Conservation (phyloP, 352 stramenopile genomes). For the Phytophthora citricola region DNA sequence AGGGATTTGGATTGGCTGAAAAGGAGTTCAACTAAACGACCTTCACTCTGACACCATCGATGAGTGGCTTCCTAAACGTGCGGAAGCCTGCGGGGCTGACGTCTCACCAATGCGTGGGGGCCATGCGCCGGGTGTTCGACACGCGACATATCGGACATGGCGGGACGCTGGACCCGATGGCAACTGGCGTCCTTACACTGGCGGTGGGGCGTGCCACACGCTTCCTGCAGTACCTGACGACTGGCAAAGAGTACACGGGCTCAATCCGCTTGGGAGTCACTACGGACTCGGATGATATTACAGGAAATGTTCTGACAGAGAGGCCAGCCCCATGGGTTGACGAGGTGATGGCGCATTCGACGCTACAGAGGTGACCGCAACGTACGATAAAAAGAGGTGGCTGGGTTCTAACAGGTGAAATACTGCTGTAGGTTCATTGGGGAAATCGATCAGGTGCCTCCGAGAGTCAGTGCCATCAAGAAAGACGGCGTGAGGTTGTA, state of each 20-base stretch:
- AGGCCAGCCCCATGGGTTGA: slow-evolving; percentile 66
- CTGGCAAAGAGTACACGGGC: slow-evolving; percentile 80
- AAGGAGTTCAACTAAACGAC: slow-evolving; percentile 16
- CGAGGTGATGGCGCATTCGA: slow-evolving; percentile 36
- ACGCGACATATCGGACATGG: slow-evolving; percentile 81
- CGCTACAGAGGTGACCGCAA: slow-evolving; percentile 53
- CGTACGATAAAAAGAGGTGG: neutral
- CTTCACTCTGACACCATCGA: slow-evolving; percentile 21
- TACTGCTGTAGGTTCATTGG: slow-evolving; percentile 71
- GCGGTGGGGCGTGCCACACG: slow-evolving; percentile 82
- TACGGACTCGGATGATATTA: slow-evolving; percentile 85
- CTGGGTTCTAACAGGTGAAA: slow-evolving; percentile 3
- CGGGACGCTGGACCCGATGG: slow-evolving; percentile 90
- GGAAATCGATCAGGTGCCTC: slow-evolving; percentile 77
- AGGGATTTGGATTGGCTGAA: slow-evolving; percentile 16
- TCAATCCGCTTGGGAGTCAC: slow-evolving; percentile 81
- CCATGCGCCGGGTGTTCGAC: slow-evolving; percentile 74
- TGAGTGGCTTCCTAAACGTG: slow-evolving; percentile 83
- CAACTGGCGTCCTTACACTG: slow-evolving; percentile 85
- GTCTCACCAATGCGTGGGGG: slow-evolving; percentile 79
- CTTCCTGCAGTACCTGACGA: slow-evolving; percentile 80
- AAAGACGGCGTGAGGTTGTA: slow-evolving; percentile 82
- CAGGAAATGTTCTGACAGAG: slow-evolving; percentile 61
- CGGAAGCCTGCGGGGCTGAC: slow-evolving; percentile 78
- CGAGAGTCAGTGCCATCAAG: slow-evolving; percentile 83